Percentiles rank a stretch among this genome's conserved stretches.
phyloP scores from a whole-genome alignment of 345 rosid species.

The Moricandia arvensis region DNA sequence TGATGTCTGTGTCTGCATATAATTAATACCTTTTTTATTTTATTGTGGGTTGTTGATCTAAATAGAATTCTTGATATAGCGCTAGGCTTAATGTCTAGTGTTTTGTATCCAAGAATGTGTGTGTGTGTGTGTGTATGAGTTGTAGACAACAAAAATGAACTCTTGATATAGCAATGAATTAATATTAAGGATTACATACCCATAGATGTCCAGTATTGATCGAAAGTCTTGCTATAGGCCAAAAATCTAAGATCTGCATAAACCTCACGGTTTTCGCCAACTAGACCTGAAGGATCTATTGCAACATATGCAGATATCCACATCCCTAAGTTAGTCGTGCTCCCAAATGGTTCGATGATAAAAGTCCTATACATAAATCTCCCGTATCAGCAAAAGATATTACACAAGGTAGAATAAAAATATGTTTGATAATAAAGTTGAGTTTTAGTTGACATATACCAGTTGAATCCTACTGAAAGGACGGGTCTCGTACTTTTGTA shows the following conservation, averaged over 20 bases:
- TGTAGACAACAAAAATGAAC: too few relatives aligned
- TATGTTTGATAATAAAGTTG: background rate
- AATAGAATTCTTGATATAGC: too few relatives aligned
- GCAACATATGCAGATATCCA: slow-evolving; percentile 15
- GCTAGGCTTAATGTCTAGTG: too few relatives aligned
- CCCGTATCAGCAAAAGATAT: background rate
- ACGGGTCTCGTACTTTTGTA: background rate
- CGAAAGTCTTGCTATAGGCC: background rate
- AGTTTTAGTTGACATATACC: background rate
- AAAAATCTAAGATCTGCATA: slow-evolving; percentile 8
- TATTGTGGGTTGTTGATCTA: too few relatives aligned
- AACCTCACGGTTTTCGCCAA: slow-evolving; percentile 11
- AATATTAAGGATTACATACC: too few relatives aligned
- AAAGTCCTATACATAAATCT: slow-evolving; percentile 2
- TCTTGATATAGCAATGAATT: too few relatives aligned
- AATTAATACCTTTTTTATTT: too few relatives aligned
- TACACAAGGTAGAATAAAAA: background rate
- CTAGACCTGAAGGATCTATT: slow-evolving; percentile 4
- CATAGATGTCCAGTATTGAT: slow-evolving; percentile 7
- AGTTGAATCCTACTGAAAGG: slow-evolving; percentile 22
- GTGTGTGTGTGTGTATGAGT: too few relatives aligned
- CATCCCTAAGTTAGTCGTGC: background rate
- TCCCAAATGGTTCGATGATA: background rate
- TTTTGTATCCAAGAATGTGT: too few relatives aligned
- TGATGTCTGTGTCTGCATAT: slow-evolving; percentile 6